Base-by-base conservation (phyloP, 495 filamentous ascomycete species). In the Platismatia glauca region DNA sequence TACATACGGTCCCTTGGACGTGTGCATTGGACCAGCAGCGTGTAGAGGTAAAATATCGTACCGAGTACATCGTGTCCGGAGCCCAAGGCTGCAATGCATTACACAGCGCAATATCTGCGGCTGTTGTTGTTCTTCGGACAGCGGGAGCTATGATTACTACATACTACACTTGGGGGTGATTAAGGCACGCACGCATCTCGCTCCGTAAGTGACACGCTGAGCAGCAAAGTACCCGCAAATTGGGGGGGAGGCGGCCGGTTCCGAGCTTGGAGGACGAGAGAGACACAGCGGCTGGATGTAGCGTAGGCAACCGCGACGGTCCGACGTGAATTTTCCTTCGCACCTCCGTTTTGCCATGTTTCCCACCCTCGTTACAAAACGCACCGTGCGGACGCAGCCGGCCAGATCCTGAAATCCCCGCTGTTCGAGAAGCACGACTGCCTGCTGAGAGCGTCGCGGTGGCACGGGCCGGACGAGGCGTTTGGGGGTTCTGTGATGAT, bases 401-500 rank as follows among this genome's bases (percentile, higher is more conserved):
- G 2, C 29, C 50, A 9, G 15, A 31, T 33, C 3, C 29, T 53
- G 12, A 6, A 46, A 33, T 2, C 7, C 7, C 7, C 12, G 39
- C 12, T 22, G 1, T 20, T 20, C 34, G 7, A 33, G 29, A 35
- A 48, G 11, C 41, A 44, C 20, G 4, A 53, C 50, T 53, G 11
- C 50, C 50, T 7, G 15, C 29, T 31, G 50, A n/a, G 7, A 33
- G 29, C 0, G 50, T 33, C 12, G 9, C 11, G 12, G 18, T 29
- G 50, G 50, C 50, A 16, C 2, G 41, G 60, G 37, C 27, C 46
- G 60, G 60, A 56, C 29, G 56, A 41, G 31, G 60, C 38, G 60
- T 27, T 38, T 24, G 50, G 55, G 37, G 29, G 7, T 50, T 66
- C 64, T 66, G 58, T 59, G 39, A 59, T 58, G 8, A 66, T 66